These are phyloP conservation scores for Penicillium malachiteum DNA, from an alignment of 495 filamentous ascomycete genomes.

Conservation along the genomic window DNA sequence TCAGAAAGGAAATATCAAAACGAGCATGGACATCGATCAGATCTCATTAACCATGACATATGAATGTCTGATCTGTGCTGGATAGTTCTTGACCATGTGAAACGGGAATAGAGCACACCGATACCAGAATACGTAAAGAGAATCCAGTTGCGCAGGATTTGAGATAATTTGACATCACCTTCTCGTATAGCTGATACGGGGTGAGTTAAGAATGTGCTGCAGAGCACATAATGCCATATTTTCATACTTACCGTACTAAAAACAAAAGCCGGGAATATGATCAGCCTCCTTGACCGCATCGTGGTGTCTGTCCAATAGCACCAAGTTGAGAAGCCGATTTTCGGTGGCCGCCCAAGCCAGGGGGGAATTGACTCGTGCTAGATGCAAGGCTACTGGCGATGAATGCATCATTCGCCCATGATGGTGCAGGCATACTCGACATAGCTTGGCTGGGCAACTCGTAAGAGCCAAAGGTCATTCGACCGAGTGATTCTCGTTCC, in stretches of 20 bases:
- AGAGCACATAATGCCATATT: neutral
- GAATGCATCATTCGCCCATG: conserved; percentile 47
- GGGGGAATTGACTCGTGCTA: conserved; percentile 21
- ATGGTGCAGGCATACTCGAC: conserved; percentile 30
- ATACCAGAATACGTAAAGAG: neutral
- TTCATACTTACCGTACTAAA: conserved; percentile 1
- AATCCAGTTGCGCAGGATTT: conserved; percentile 3
- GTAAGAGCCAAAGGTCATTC: conserved; percentile 20
- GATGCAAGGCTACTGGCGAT: conserved; percentile 37
- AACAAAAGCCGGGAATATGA: neutral
- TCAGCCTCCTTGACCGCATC: conserved; percentile 52
- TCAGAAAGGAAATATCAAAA: neutral
- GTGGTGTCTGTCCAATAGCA: conserved; percentile 48
- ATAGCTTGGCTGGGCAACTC: conserved; percentile 31
- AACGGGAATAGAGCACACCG: neutral
- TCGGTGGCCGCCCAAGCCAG: conserved; percentile 28
- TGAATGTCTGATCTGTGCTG: neutral
- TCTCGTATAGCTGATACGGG: conserved; percentile 2
- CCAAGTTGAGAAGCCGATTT: conserved; percentile 37
- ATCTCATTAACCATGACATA: neutral
- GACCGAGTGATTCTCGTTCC: conserved; percentile 24
- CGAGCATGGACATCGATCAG: neutral
- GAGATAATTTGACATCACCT: conserved; percentile 1
- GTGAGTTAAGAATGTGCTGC: too few relatives aligned
- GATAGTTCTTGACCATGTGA: neutral